A percentile compares a stretch with the other conserved stretches of the same genome.
Evolutionary conservation across 768 basidiomycete genomes (phyloP).

Genomic region (Calocybe gangraenosa): DNA sequence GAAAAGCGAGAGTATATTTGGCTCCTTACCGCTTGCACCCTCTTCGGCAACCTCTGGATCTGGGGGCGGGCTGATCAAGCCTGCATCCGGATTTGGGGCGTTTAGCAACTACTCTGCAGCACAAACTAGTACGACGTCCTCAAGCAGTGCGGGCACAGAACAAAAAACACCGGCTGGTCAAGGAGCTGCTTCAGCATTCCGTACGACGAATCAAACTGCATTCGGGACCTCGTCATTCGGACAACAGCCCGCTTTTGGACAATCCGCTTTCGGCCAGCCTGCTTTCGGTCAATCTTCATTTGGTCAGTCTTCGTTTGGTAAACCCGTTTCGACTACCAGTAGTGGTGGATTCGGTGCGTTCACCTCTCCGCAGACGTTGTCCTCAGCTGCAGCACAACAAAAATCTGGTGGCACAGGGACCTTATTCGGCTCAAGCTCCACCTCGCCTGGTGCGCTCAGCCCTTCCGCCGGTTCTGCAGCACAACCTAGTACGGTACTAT

Average conservation of each 20-base stretch:
- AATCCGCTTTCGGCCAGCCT: constrained; percentile 18
- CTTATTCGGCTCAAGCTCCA: not conserved
- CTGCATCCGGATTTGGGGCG: constrained; percentile 41
- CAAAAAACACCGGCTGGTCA: constrained; percentile 17
- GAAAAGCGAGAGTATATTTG: constrained; percentile 31
- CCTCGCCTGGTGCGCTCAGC: not conserved
- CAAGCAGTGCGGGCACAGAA: constrained; percentile 2
- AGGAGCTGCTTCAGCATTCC: constrained; percentile 7
- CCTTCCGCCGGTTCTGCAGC: constrained; percentile 1
- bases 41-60: constrained; percentile 21
- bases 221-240: constrained; percentile 5
- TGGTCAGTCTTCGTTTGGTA: constrained; percentile 36
- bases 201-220: constrained; percentile 3
- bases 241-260: not conserved
- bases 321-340: constrained; percentile 18
- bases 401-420: not conserved
- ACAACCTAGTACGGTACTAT: constrained; percentile 2
- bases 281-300: constrained; percentile 27
- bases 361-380: constrained; percentile 11
- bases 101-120: constrained; percentile 30
- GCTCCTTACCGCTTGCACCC: constrained; percentile 26
- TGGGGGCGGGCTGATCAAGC: constrained; percentile 30
- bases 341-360: constrained; percentile 33
- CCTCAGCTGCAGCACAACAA: constrained; percentile 3
- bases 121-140: constrained; percentile 3